phyloP scores from a whole-genome alignment of 176 grass and related monocot species.

The Oryza glaberrima region DNA sequence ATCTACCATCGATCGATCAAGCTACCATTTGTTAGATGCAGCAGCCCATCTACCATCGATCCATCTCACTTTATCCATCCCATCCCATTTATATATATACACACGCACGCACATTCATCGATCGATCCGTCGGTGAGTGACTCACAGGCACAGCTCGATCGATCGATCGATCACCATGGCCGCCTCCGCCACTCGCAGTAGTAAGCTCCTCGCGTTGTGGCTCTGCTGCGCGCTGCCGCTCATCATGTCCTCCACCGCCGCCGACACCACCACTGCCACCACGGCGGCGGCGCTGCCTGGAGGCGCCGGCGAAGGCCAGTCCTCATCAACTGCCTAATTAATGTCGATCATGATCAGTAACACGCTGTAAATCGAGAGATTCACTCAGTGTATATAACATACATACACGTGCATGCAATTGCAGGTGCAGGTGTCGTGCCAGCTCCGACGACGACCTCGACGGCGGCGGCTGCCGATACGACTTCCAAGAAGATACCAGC shows the following conservation, averaged over 20 bases:
- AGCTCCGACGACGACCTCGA: neutral
- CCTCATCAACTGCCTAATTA: neutral
- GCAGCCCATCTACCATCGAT: neutral
- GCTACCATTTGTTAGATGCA: neutral
- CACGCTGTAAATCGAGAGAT: no score
- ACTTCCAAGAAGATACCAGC: slow-evolving; percentile 37
- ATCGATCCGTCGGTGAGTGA: no score
- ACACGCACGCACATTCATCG: neutral
- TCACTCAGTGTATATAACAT: no score
- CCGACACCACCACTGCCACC: neutral
- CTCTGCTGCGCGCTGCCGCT: neutral
- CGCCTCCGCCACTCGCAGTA: neutral
- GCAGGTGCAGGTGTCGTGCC: neutral
- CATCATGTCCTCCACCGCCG: neutral
- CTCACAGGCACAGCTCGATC: neutral
- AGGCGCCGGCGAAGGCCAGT: neutral
- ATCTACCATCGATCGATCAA: neutral
- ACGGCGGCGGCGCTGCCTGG: neutral
- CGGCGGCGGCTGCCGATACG: neutral
- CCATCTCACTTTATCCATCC: no score
- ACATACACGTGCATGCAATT: neutral
- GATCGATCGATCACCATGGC: neutral
- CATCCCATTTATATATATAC: neutral
- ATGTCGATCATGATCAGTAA: no score
- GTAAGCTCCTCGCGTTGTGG: neutral